Evolutionary conservation across 1,284 basidiomycete species (phyloP).

Genomic region (Boletus austroedulis): DNA sequence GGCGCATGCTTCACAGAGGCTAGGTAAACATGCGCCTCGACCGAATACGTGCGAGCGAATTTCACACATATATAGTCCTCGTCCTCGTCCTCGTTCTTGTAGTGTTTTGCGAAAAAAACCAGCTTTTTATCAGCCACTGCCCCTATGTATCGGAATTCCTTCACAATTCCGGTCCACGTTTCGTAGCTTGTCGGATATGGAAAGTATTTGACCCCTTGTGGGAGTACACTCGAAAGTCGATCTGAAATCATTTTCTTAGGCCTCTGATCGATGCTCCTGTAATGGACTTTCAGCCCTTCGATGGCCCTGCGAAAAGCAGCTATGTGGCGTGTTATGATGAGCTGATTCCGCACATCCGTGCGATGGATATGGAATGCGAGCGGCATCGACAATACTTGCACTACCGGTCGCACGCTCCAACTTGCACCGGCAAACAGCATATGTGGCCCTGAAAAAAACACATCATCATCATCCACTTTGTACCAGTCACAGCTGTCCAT

Average conservation of each 20-base stretch:
- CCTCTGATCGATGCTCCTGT: background rate
- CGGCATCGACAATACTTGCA: constrained; percentile 1
- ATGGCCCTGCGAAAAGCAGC: constrained; percentile 4
- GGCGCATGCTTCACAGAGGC: background rate
- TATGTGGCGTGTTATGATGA: constrained; percentile 1
- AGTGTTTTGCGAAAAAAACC: background rate
- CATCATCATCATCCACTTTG: background rate
- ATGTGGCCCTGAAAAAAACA: background rate
- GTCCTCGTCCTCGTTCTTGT: no score
- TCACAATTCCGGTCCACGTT: background rate
- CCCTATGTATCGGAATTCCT: background rate
- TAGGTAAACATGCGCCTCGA: background rate
- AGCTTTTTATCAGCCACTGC: background rate
- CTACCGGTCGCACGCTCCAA: constrained; percentile 1
- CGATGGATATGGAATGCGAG: background rate
- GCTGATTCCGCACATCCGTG: background rate
- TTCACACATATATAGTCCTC: no score
- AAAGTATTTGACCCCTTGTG: background rate
- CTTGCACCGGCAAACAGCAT: constrained; percentile 1
- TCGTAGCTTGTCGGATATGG: background rate
- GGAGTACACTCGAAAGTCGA: no score
- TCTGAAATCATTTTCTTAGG: no score
- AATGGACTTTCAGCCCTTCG: background rate
- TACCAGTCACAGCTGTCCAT: background rate
- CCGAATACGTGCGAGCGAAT: background rate